Conservation (phyloP, 495 filamentous ascomycete genomes). For the Penicillium macrosclerotiorum region DNA sequence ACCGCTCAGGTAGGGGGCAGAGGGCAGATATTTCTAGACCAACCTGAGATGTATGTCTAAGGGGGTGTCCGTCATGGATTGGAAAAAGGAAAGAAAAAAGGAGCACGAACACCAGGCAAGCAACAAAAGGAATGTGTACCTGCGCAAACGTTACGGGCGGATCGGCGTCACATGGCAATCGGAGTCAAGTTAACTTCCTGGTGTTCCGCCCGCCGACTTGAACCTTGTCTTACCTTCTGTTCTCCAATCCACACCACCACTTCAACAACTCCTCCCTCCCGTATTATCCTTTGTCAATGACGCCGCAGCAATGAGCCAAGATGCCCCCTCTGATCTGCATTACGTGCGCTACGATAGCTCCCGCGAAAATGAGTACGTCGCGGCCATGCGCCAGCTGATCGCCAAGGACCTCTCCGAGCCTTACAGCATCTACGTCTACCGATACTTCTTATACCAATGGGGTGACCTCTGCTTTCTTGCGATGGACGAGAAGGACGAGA, state of each 20-base stretch:
- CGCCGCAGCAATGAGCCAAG: slow-evolving; percentile 29
- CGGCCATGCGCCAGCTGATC: slow-evolving; percentile 87
- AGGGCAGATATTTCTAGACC: too few species aligned
- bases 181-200: slow-evolving; percentile 1
- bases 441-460: slow-evolving; percentile 99
- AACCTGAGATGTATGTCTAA: too few species aligned
- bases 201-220: slow-evolving; percentile 9
- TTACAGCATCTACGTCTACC: slow-evolving; percentile 99
- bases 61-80: neutral
- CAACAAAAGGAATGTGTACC: slow-evolving; percentile 7
- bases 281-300: slow-evolving; percentile 5
- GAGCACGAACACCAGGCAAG: neutral
- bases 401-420: slow-evolving; percentile 97
- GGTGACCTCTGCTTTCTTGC: slow-evolving; percentile 93
- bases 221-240: neutral
- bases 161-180: slow-evolving; percentile 40
- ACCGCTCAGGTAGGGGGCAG: slow-evolving; percentile 13
- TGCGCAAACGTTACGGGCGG: slow-evolving; percentile 14
- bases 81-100: slow-evolving; percentile 5
- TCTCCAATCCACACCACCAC: slow-evolving; percentile 2
- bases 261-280: slow-evolving; percentile 1
- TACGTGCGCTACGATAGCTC: slow-evolving; percentile 82
- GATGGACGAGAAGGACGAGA: slow-evolving; percentile 54
- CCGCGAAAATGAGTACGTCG: slow-evolving; percentile 77
- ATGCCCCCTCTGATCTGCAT: slow-evolving; percentile 49